Evolutionary conservation across 805 yeast genomes (phyloP).

Genomic region (Kluyveromyces siamensis): DNA sequence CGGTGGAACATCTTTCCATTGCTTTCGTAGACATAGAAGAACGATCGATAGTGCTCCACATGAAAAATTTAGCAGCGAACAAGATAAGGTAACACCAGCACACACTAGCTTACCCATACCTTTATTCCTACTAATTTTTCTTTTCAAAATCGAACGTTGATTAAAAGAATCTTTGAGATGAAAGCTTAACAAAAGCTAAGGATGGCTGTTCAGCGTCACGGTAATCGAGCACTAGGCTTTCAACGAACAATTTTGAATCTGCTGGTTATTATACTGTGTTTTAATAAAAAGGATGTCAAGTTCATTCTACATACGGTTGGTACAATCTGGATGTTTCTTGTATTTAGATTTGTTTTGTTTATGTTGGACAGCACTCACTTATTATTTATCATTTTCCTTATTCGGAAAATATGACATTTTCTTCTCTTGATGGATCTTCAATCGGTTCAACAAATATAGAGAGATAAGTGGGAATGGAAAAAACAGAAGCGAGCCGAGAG

Average conservation of each 20-base stretch:
- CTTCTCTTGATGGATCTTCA: neutral
- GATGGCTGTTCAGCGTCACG: neutral
- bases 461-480: neutral
- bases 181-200: neutral
- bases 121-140: neutral
- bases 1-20: neutral
- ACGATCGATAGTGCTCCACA: slow-evolving; percentile 4
- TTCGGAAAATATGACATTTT: neutral
- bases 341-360: neutral
- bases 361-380: neutral
- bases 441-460: no score
- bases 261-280: neutral
- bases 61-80: neutral
- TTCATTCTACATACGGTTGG: neutral
- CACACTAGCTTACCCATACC: neutral
- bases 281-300: no score
- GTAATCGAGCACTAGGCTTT: neutral
- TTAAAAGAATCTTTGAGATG: no score
- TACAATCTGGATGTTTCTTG: neutral
- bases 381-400: slow-evolving; percentile 1
- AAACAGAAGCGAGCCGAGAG: no score
- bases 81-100: neutral
- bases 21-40: slow-evolving; percentile 1
- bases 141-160: no score
- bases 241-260: neutral